Conservation (phyloP, 2,329 filamentous ascomycete species). For the Pseudopyricularia cyperi region DNA sequence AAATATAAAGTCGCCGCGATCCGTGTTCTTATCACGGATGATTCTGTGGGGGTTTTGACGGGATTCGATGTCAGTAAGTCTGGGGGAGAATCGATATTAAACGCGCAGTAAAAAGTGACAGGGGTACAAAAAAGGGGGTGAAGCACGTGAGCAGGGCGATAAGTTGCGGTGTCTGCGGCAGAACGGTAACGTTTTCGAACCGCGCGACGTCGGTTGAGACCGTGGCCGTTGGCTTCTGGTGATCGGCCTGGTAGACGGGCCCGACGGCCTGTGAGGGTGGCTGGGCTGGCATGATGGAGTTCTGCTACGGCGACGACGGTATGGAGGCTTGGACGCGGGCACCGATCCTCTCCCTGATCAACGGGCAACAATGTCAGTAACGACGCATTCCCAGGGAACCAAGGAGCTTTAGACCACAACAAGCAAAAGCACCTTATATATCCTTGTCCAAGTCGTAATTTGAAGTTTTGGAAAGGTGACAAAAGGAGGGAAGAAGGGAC, state of each 20-base stretch:
- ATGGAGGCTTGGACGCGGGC: background rate
- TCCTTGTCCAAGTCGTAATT: no score
- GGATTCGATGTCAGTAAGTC: background rate
- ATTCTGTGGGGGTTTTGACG: conserved; percentile 46
- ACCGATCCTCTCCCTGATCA: background rate
- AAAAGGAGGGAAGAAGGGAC: no score
- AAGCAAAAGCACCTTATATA: no score
- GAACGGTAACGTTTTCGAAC: conserved; percentile 77
- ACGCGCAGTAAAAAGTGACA: background rate
- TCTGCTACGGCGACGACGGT: background rate
- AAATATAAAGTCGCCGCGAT: conserved; percentile 95
- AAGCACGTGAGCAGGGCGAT: conserved; percentile 92
- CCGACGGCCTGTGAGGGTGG: conserved; percentile 54
- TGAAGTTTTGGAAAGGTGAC: no score
- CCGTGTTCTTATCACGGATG: conserved; percentile 84
- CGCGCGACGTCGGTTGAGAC: conserved; percentile 65
- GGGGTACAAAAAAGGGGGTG: conserved; percentile 8
- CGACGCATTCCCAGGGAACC: no score
- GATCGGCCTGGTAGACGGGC: conserved; percentile 62
- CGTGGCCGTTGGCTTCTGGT: conserved; percentile 74
- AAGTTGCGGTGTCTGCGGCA: conserved; percentile 88
- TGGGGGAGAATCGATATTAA: background rate
- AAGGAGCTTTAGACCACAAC: no score
- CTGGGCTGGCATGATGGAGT: background rate
- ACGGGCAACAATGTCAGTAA: no score